Evolutionary conservation across 83 land plant species (phyloP).

Genomic region (Picea mariana): DNA sequence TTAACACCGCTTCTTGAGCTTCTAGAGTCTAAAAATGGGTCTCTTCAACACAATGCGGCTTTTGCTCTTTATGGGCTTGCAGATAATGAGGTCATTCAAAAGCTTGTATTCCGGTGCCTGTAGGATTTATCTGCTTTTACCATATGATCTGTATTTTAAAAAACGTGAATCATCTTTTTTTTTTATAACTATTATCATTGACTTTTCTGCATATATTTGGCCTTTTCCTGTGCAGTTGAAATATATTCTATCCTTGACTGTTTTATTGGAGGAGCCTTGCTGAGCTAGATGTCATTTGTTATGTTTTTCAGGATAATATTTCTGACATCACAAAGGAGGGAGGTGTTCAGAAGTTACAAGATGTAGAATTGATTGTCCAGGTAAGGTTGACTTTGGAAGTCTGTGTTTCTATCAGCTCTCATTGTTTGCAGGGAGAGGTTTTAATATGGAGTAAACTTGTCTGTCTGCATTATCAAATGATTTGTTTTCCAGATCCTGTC

Average conservation of each 20-base stretch:
- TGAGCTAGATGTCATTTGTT: neutral
- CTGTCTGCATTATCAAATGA: neutral
- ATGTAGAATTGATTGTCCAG: conserved; percentile 91
- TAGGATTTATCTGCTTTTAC: neutral
- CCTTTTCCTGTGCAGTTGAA: neutral
- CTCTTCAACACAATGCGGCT: conserved; percentile 96
- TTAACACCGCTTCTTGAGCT: conserved; percentile 85
- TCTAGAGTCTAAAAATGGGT: conserved; percentile 91
- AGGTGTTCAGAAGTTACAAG: conserved; percentile 93
- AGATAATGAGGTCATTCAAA: conserved; percentile 80
- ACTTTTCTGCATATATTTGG: conserved; percentile 1
- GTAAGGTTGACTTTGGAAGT: conserved; percentile 26
- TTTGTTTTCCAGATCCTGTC: neutral
- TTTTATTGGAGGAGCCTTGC: neutral
- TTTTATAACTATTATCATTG: neutral
- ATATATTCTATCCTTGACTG: neutral
- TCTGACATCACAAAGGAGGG: conserved; percentile 94
- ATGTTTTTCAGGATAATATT: conserved; percentile 75
- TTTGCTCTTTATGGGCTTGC: conserved; percentile 98
- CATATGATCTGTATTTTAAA: neutral
- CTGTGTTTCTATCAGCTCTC: neutral
- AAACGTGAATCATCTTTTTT: no score
- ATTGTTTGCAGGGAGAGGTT: neutral
- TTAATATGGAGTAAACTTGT: neutral
- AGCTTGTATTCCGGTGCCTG: neutral